phyloP scores from a whole-genome alignment of 2,329 filamentous ascomycete genomes.

The Paecilomyces sp. region DNA sequence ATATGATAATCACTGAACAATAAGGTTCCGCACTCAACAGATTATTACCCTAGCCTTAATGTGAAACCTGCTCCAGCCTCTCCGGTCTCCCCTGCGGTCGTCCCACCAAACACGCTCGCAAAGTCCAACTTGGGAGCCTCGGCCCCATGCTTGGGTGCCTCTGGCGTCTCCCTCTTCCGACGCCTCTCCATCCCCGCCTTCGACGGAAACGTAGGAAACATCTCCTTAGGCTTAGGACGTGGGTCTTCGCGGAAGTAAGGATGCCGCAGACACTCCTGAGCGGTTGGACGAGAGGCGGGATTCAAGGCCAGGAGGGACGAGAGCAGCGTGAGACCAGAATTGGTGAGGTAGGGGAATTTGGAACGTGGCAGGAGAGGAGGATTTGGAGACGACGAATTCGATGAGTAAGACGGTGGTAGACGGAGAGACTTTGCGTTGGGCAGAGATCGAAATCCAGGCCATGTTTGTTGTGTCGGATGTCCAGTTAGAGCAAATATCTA shows the following conservation, averaged over 20 bases:
- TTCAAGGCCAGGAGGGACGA: conserved; percentile 65
- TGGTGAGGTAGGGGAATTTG: conserved; percentile 74
- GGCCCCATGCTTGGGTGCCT: conserved; percentile 73
- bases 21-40: not conserved
- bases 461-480: conserved; percentile 70
- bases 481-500: conserved; percentile 83
- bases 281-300: conserved; percentile 62
- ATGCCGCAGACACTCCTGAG: conserved; percentile 67
- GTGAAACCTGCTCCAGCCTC: conserved; percentile 50
- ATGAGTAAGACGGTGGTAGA: conserved; percentile 43
- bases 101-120: conserved; percentile 62
- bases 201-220: conserved; percentile 96
- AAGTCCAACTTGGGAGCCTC: conserved; percentile 60
- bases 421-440: conserved; percentile 78
- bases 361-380: conserved; percentile 56
- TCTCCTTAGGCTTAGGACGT: conserved; percentile 76
- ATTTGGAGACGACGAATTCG: conserved; percentile 28
- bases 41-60: conserved; percentile 50
- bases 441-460: conserved; percentile 80
- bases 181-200: conserved; percentile 88
- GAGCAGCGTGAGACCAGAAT: conserved; percentile 65
- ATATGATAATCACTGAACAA: not conserved
- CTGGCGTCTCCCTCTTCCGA: conserved; percentile 64
- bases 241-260: conserved; percentile 85
- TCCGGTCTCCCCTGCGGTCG: conserved; percentile 59